These are phyloP conservation scores for Letharia columbiana DNA, from an alignment of 495 filamentous ascomycete species.

Conservation along the genomic window DNA sequence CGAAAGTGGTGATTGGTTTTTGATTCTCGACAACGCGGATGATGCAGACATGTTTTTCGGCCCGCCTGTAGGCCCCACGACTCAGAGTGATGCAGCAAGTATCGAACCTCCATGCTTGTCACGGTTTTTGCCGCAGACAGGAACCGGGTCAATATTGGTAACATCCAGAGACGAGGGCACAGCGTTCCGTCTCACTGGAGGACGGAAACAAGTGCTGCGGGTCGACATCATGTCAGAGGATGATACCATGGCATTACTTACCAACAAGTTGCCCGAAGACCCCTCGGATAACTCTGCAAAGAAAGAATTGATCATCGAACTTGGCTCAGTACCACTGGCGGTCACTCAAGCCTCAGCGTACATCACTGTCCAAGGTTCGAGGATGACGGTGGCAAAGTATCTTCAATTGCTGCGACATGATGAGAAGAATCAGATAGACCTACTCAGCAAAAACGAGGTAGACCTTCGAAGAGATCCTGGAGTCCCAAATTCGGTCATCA, in stretches of 20 bases:
- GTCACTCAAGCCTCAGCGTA: conserved; percentile 42
- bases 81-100: too few relatives aligned
- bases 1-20: conserved; percentile 33
- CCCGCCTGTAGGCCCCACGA: neutral
- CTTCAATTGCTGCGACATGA: conserved; percentile 28
- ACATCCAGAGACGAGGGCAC: conserved; percentile 31
- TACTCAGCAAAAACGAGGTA: conserved; percentile 34
- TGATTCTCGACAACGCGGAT: conserved; percentile 45
- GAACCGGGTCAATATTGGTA: conserved; percentile 16
- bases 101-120: too few relatives aligned
- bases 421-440: conserved; percentile 29
- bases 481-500: conserved; percentile 33
- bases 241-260: conserved; percentile 21
- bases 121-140: too few relatives aligned
- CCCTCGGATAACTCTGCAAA: conserved; percentile 25
- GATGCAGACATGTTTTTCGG: conserved; percentile 32
- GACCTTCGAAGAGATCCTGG: conserved; percentile 33
- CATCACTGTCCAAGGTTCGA: conserved; percentile 33
- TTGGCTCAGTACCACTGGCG: conserved; percentile 41
- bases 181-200: conserved; percentile 21
- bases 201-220: conserved; percentile 20
- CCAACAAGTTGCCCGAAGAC: conserved; percentile 20
- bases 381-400: conserved; percentile 26
- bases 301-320: conserved; percentile 29
- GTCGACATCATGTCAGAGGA: conserved; percentile 17